These are phyloP conservation scores for Eucalyptus globulus DNA, from an alignment of 345 rosid genomes.

Conservation along the genomic window DNA sequence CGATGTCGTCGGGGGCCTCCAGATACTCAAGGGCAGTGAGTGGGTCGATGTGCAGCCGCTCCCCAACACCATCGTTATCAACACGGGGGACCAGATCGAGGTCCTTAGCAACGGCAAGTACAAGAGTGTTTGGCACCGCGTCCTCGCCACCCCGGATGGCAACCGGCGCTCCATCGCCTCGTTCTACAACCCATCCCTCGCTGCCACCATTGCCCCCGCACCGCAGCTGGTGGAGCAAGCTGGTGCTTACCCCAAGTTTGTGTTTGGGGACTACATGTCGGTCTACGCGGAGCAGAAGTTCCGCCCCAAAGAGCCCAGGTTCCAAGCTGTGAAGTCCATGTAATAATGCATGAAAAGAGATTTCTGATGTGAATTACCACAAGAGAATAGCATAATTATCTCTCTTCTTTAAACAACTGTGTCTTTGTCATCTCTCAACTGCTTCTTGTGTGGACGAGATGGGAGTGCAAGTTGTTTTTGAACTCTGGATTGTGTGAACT, in stretches of 20 bases:
- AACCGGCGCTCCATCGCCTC: conserved; percentile 84
- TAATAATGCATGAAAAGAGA: neutral
- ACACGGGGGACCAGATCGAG: conserved; percentile 93
- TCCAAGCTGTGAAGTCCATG: conserved; percentile 49
- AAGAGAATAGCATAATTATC: neutral
- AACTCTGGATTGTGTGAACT: neutral
- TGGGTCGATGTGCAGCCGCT: conserved; percentile 93
- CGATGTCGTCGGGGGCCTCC: conserved; percentile 73
- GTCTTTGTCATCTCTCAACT: neutral
- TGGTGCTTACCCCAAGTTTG: conserved; percentile 47
- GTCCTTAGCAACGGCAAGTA: conserved; percentile 81
- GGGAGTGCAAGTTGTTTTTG: neutral
- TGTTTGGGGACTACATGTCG: conserved; percentile 92
- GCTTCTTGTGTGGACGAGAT: neutral
- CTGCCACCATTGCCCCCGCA: conserved; percentile 75
- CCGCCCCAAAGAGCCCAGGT: conserved; percentile 79
- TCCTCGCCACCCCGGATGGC: conserved; percentile 32
- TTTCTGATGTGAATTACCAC: neutral
- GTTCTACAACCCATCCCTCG: conserved; percentile 69
- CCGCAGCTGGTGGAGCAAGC: conserved; percentile 8
- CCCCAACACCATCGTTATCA: conserved; percentile 59
- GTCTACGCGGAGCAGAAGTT: conserved; percentile 85
- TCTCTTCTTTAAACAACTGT: neutral
- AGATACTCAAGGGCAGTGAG: conserved; percentile 59
- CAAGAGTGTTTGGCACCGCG: conserved; percentile 88